Conservation (phyloP, 768 basidiomycete genomes). For the Hericium alpestre region DNA sequence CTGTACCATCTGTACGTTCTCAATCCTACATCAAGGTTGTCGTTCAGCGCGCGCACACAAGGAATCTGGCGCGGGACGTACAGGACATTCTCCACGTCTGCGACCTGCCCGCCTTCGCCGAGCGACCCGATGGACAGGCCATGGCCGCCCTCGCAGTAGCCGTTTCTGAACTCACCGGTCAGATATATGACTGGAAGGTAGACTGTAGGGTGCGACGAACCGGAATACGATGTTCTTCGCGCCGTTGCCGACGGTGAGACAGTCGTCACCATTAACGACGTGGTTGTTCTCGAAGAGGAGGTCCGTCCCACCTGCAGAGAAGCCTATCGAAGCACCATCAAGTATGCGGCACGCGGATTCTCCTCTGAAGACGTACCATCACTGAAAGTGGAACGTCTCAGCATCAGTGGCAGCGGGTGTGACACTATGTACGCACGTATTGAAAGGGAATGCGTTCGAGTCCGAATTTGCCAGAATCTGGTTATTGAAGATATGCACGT, state of each 20-base stretch:
- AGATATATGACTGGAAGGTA: background rate
- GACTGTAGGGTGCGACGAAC: constrained; percentile 1
- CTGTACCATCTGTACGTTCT: background rate
- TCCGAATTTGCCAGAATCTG: constrained; percentile 42
- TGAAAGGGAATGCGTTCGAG: constrained; percentile 11
- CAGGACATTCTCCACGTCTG: constrained; percentile 49
- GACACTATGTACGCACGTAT: background rate
- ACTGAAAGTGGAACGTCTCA: background rate
- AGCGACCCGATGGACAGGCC: constrained; percentile 49
- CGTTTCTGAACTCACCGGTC: constrained; percentile 24
- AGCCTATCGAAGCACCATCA: constrained; percentile 14
- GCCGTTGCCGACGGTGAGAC: constrained; percentile 46
- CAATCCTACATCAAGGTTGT: background rate
- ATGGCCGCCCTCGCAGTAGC: constrained; percentile 48
- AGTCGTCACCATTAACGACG: constrained; percentile 53
- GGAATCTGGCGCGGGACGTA: constrained; percentile 17
- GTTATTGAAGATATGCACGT: constrained; percentile 45
- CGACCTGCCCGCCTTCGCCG: constrained; percentile 30
- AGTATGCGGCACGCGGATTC: background rate
- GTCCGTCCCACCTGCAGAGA: constrained; percentile 47
- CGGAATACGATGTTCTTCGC: constrained; percentile 40
- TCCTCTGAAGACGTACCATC: background rate
- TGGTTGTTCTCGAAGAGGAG: constrained; percentile 49
- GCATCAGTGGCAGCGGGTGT: background rate
- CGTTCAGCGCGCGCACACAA: background rate